Base-by-base conservation (phyloP, 116 monocot species). In the Papilionanthe hybrid region DNA sequence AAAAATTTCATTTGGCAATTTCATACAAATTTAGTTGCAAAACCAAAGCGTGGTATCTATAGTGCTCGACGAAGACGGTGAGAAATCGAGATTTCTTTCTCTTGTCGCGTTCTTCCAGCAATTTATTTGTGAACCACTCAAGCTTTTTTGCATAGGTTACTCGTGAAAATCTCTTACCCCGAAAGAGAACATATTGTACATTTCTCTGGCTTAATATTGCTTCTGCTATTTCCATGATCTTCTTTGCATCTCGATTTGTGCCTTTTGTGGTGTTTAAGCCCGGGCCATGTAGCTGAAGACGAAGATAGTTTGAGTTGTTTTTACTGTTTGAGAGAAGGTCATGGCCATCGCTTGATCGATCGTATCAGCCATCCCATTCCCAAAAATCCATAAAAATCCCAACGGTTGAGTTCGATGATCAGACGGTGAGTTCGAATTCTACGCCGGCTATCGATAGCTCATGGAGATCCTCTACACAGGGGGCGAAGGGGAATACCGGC, bases 401-500 rank as follows among this genome's bases (percentile, higher is more conserved):
- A 17, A 41, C 55, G 18, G 30, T 77, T 2, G 75, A 75, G 0
- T 45, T 49, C 9, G 49, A 47, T 9, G 48, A 27, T 23, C 9
- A 0, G 12, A 11, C 48, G 48, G 75, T 23, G 73, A 22, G n/a
- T 12, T 19, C 76, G 23, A 22, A 50, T 41, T 48, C 75, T 45
- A 48, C 9, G 41, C 82, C 72, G 28, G 72, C 82, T 10, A 82
- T 29, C 17, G 82, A 78, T 0, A 82, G 9, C 10, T 72, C 82
- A 9, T 72, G 45, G 10, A 82, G 78, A 18, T 82, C 78, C 1
- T 78, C 78, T 25, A 69, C 57, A n/a, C 86, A 76, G 28, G 77
- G 29, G 56, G 80, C 84, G 20, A 86, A 84, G 1, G 89, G 89
- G 78, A 89, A 89, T 71, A 86, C 89, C 63, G 60, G 79, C 77